These are phyloP conservation scores for Aspergillus heteromorphus DNA, from an alignment of 495 filamentous ascomycete genomes.

Conservation along the genomic window DNA sequence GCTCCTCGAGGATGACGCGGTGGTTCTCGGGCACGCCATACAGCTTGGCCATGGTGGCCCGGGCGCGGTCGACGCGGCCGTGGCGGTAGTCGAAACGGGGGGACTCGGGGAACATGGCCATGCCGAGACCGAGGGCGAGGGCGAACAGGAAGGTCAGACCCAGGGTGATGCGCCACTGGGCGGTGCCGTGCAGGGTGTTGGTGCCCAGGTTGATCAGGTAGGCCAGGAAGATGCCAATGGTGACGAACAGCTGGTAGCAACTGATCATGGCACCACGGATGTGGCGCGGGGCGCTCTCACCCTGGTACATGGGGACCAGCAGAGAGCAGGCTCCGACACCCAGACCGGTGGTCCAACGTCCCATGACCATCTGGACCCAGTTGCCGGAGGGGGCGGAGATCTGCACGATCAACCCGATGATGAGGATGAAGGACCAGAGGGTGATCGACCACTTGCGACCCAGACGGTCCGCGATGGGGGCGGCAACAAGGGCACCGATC, in stretches of 20 bases:
- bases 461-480: conserved; percentile 45
- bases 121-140: conserved; percentile 65
- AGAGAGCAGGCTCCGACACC: conserved; percentile 68
- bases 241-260: conserved; percentile 85
- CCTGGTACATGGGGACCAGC: conserved; percentile 68
- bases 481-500: conserved; percentile 58
- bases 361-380: conserved; percentile 52
- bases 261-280: conserved; percentile 63
- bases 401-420: conserved; percentile 62
- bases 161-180: conserved; percentile 74
- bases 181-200: conserved; percentile 37
- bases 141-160: conserved; percentile 73
- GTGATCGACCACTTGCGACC: conserved; percentile 51
- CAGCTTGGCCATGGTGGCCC: conserved; percentile 59
- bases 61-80: conserved; percentile 58
- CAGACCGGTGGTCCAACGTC: conserved; percentile 56
- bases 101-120: conserved; percentile 65
- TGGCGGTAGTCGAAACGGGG: conserved; percentile 64
- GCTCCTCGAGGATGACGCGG: conserved; percentile 58
- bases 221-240: conserved; percentile 75
- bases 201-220: conserved; percentile 79
- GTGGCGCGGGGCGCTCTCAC: conserved; percentile 60
- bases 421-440: conserved; percentile 55
- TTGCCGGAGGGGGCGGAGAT: conserved; percentile 48
- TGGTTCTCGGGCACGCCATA: conserved; percentile 67